Evolutionary conservation across 768 basidiomycete species (phyloP), one percentile per base, ranked within the genome.

Genomic region (Collybia sordida): DNA sequence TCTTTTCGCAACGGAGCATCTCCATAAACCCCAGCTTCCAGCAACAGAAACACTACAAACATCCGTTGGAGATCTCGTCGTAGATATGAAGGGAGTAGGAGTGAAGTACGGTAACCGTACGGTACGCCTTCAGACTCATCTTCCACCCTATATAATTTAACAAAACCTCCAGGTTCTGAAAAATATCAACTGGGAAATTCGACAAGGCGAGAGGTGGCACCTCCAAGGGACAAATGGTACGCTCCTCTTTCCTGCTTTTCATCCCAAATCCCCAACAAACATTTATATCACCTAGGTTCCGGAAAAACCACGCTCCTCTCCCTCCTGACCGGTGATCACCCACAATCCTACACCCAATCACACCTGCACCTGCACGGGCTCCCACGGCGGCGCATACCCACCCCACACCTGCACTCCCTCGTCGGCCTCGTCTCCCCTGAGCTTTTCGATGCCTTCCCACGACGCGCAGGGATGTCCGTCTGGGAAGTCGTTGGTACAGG

Each of bases 231-330:
- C 84, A 19, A 99, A 98, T 63, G 96, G 91, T 86, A 64, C 27
- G 71, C 9, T 11, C 11, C 31, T 19, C 14, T 37, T 24, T n/a
- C 27, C 7, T 31, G 37, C 21, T 36, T 14, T 9, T 4, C n/a
- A 18, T 6, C 11, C 24, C 5, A 37, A 18, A 6, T 25, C 21
- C 22, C 51, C 7, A n/a, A 25, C 38, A 22, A 9, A n/a, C 34
- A n/a, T n/a, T 14, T 22, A 45, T 43, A 14, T 17, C 12, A 17
- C 19, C 3, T 60, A 91, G 90, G 96, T 39, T 93, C 92, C 0
- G 96, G 96, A 14, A 99, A 98, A 72, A 94, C 94, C 0, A 98
- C 96, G 0, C 84, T 98, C 5, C 76, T 98, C 18, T 85, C 95
- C 15, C 67, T 98, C 24, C 71, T 99, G 34, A 93, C 93, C 0